Evolutionary conservation across 768 basidiomycete genomes (phyloP).

Genomic region (Tricholoma saponaceum): DNA sequence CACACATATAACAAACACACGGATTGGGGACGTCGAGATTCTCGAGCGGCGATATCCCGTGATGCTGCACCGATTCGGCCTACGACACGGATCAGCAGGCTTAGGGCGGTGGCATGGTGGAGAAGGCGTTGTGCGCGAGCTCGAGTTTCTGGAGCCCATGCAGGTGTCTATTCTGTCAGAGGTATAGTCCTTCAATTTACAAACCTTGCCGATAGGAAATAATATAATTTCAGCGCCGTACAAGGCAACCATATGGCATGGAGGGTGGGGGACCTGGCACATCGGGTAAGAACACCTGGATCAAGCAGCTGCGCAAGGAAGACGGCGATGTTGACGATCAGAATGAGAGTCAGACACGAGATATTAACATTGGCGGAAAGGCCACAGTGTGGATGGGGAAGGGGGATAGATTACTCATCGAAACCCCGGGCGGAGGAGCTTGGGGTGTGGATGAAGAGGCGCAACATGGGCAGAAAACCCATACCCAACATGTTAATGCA

Average conservation of each 20-base stretch:
- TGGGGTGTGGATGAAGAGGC: slow-evolving; percentile 55
- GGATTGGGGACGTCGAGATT: slow-evolving; percentile 92
- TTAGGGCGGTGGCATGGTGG: slow-evolving; percentile 73
- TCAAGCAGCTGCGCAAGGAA: slow-evolving; percentile 60
- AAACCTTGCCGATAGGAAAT: background rate
- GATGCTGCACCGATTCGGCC: slow-evolving; percentile 78
- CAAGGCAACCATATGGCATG: slow-evolving; percentile 82
- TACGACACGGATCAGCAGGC: slow-evolving; percentile 69
- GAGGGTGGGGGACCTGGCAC: slow-evolving; percentile 72
- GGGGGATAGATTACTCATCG: slow-evolving; percentile 74
- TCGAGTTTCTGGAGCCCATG: slow-evolving; percentile 77
- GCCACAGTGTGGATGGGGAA: slow-evolving; percentile 86
- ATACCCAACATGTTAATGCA: slow-evolving; percentile 29
- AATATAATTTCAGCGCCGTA: slow-evolving; percentile 54
- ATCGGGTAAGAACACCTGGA: slow-evolving; percentile 84
- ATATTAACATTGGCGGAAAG: slow-evolving; percentile 88
- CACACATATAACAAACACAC: slow-evolving; percentile 90
- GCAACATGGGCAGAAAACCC: slow-evolving; percentile 18
- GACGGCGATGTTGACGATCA: slow-evolving; percentile 62
- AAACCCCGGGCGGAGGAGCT: slow-evolving; percentile 90
- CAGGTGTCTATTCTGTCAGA: slow-evolving; percentile 89
- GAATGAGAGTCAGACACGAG: slow-evolving; percentile 33
- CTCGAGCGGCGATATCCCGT: slow-evolving; percentile 92
- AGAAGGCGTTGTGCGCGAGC: slow-evolving; percentile 78
- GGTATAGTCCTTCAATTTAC: slow-evolving; percentile 34